Conservation (phyloP, 2,329 filamentous ascomycete species). For the Penicillium griseofulvum region DNA sequence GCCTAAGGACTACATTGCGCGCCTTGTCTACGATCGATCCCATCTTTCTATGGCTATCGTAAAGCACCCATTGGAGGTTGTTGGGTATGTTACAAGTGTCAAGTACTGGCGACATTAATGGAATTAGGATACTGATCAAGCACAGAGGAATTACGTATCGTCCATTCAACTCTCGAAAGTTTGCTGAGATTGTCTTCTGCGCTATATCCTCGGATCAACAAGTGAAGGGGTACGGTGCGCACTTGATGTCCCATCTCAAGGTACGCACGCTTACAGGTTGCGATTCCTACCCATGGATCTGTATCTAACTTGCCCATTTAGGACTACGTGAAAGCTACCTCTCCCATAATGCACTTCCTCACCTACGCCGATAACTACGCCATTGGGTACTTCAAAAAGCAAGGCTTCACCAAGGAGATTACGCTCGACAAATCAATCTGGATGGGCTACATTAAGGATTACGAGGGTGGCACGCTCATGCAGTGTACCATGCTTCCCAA, state of each 20-base stretch:
- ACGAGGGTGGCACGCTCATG: conserved; percentile 98
- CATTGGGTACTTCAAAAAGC: conserved; percentile 98
- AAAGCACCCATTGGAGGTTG: conserved; percentile 92
- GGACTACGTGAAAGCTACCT: conserved; percentile 95
- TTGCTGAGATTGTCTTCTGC: conserved; percentile 98
- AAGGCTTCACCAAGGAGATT: conserved; percentile 98
- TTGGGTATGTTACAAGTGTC: conserved; percentile 51
- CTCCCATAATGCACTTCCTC: conserved; percentile 95
- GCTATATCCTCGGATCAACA: conserved; percentile 97
- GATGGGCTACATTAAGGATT: conserved; percentile 99
- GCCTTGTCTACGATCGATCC: conserved; percentile 93
- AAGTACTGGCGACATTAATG: not conserved
- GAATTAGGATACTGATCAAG: conserved; percentile 11
- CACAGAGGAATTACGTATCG: conserved; percentile 89
- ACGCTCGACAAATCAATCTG: conserved; percentile 84
- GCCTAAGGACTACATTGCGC: conserved; percentile 98
- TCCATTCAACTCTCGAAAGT: conserved; percentile 85
- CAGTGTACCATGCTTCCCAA: conserved; percentile 96
- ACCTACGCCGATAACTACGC: conserved; percentile 99
- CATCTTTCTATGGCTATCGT: conserved; percentile 96
- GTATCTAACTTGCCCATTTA: conserved; percentile 17
- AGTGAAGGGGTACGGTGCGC: conserved; percentile 96
- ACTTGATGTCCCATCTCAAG: conserved; percentile 97
- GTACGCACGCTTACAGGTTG: conserved; percentile 35
- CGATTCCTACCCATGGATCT: not conserved